A percentile compares a stretch with the other conserved stretches of the same genome.
Conservation (phyloP, 2,329 filamentous ascomycete genomes). For the Cladophialophora carrionii region DNA sequence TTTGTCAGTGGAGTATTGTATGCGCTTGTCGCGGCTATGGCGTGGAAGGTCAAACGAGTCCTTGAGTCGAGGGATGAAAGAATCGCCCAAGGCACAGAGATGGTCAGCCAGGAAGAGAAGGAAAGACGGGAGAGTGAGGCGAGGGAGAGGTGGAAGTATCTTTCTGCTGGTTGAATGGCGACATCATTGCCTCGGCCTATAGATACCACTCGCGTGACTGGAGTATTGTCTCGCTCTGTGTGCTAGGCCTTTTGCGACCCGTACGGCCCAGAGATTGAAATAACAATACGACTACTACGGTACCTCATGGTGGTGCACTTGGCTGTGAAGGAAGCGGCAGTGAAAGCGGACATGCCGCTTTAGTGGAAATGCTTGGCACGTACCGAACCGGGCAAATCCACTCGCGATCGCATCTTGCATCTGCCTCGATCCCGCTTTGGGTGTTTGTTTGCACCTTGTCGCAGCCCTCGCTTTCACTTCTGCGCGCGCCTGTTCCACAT, state of each 20-base stretch:
- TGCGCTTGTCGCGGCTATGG: conserved; percentile 32
- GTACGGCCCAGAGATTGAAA: not conserved
- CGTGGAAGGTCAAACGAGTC: conserved; percentile 29
- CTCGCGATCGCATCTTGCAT: conserved; percentile 15
- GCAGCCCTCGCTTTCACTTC: not conserved
- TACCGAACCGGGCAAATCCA: not conserved
- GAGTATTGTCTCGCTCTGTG: not conserved
- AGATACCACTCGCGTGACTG: not conserved
- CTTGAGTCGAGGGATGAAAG: conserved; percentile 30
- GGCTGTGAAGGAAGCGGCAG: not conserved
- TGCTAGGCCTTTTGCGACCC: not conserved
- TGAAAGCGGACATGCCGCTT: not conserved
- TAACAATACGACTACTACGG: too few species aligned
- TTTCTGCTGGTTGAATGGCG: conserved; percentile 26
- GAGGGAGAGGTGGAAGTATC: conserved; percentile 36
- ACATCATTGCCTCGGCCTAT: not conserved
- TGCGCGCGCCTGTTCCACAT: conserved; percentile 5
- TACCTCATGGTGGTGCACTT: not conserved
- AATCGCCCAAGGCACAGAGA: conserved; percentile 31
- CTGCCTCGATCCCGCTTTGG: conserved; percentile 22
- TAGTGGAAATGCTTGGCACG: not conserved
- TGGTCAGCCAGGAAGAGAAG: conserved; percentile 35
- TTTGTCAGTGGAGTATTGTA: conserved; percentile 34
- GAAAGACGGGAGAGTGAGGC: conserved; percentile 35
- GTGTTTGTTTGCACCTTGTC: conserved; percentile 27